Percentiles rank a stretch among this genome's conserved stretches.
Conservation (phyloP, 2,329 filamentous ascomycete species). For the Fusarium falciforme region DNA sequence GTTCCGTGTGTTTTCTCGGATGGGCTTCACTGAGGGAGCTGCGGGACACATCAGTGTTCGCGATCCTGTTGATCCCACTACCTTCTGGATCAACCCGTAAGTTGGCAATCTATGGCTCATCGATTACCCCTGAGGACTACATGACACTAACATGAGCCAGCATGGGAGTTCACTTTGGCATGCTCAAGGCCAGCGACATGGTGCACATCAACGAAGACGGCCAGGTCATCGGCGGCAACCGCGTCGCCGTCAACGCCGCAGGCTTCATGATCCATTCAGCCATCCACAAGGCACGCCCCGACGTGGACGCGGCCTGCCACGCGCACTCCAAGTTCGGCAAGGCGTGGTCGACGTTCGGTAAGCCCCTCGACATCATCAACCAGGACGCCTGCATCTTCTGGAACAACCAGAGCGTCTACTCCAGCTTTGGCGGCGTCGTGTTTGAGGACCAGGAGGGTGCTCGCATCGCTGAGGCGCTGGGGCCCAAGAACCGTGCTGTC, state of each 20-base stretch:
- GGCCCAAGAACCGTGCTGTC: constrained; percentile 60
- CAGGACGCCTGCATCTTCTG: constrained; percentile 70
- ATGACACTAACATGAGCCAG: constrained; percentile 10
- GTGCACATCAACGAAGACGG: constrained; percentile 70
- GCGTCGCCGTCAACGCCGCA: constrained; percentile 65
- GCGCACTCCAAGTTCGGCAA: constrained; percentile 69
- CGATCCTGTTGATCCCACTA: constrained; percentile 68
- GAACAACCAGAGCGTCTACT: constrained; percentile 67
- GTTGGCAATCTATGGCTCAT: not conserved
- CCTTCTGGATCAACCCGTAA: constrained; percentile 74
- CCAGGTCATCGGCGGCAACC: constrained; percentile 69
- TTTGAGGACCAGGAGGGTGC: constrained; percentile 70
- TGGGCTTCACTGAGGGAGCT: constrained; percentile 70
- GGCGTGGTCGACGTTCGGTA: constrained; percentile 70
- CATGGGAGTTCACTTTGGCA: constrained; percentile 69
- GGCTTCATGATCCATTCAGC: constrained; percentile 73
- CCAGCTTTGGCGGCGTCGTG: constrained; percentile 71
- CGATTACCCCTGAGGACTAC: not conserved
- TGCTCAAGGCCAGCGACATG: constrained; percentile 71
- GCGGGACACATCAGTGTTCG: constrained; percentile 73
- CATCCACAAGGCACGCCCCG: constrained; percentile 68
- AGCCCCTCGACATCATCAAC: constrained; percentile 70
- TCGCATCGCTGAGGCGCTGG: constrained; percentile 68
- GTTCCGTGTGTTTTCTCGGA: constrained; percentile 60
- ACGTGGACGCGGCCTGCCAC: constrained; percentile 71